Conservation (phyloP, 495 filamentous ascomycete species). For the Xylaria palmicola region DNA sequence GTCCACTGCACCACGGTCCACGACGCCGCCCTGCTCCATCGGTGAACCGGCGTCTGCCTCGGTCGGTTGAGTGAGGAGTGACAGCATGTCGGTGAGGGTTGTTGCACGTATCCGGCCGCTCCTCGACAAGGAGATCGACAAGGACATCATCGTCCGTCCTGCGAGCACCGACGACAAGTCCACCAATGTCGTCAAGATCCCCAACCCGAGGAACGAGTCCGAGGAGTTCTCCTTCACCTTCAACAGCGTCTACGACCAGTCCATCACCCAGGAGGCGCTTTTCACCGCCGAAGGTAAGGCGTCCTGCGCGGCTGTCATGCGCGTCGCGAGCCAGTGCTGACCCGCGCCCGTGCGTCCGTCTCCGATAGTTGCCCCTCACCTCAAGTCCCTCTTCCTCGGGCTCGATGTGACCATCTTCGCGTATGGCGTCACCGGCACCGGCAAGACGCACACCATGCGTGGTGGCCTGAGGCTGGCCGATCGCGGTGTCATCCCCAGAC, state of each 20-base stretch:
- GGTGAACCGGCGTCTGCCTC: not conserved
- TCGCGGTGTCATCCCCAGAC: conserved; percentile 83
- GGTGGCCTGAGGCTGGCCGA: conserved; percentile 87
- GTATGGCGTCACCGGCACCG: conserved; percentile 92
- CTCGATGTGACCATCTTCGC: conserved; percentile 94
- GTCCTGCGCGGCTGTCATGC: not conserved
- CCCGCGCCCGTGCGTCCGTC: not conserved
- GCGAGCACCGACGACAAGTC: conserved; percentile 55
- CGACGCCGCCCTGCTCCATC: not conserved
- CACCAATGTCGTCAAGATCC: conserved; percentile 76
- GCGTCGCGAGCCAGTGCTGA: not conserved
- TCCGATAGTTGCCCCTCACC: conserved; percentile 55
- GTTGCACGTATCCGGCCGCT: conserved; percentile 88
- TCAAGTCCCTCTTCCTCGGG: conserved; percentile 92
- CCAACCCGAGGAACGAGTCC: conserved; percentile 86
- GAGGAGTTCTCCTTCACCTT: conserved; percentile 95
- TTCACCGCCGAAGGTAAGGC: conserved; percentile 80
- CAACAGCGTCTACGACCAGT: conserved; percentile 84
- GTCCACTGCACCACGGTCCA: too few species aligned
- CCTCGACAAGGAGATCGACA: conserved; percentile 74
- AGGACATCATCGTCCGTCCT: conserved; percentile 78
- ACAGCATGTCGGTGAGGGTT: conserved; percentile 69
- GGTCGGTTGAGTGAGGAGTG: not conserved
- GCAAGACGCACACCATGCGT: conserved; percentile 98
- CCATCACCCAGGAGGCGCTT: conserved; percentile 76